Percentiles rank a stretch among this genome's conserved stretches.
phyloP scores from a whole-genome alignment of 495 filamentous ascomycete genomes.

The Penicillium pancosmium region DNA sequence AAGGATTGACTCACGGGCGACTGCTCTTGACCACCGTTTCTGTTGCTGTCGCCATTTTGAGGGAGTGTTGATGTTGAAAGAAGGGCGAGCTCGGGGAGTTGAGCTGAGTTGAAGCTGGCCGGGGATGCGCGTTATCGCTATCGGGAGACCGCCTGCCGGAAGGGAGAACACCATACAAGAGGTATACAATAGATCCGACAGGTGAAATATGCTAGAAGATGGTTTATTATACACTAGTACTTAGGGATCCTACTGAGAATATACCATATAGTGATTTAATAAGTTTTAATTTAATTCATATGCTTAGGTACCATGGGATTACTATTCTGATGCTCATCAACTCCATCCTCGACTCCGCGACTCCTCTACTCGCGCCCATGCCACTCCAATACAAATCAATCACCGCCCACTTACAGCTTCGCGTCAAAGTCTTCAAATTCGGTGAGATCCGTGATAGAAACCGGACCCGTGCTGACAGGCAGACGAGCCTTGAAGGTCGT shows the following conservation, averaged over 20 bases:
- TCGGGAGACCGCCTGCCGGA: slow-evolving; percentile 19
- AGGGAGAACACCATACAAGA: background rate
- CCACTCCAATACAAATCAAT: slow-evolving; percentile 11
- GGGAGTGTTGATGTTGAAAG: background rate
- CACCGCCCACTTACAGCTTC: slow-evolving; percentile 62
- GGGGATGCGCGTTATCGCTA: slow-evolving; percentile 22
- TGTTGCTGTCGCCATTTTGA: slow-evolving; percentile 76
- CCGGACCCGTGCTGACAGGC: slow-evolving; percentile 67
- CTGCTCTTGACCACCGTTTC: slow-evolving; percentile 69
- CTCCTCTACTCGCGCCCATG: slow-evolving; percentile 9
- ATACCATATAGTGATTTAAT: too few relatives aligned
- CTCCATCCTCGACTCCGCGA: slow-evolving; percentile 16
- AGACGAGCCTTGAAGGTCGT: slow-evolving; percentile 74
- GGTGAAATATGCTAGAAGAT: too few relatives aligned
- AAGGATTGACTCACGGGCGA: slow-evolving; percentile 52
- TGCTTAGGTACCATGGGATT: background rate
- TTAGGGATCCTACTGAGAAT: too few relatives aligned
- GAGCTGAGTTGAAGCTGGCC: background rate
- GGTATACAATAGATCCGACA: too few relatives aligned
- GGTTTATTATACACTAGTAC: too few relatives aligned
- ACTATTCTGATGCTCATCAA: slow-evolving; percentile 5
- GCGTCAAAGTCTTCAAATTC: slow-evolving; percentile 81
- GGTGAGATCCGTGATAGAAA: slow-evolving; percentile 70
- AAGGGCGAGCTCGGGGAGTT: slow-evolving; percentile 10
- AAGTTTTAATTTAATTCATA: background rate